A percentile compares a stretch with the other conserved stretches of the same genome.
Conservation (phyloP, 768 basidiomycete species). For the Suillus lakei region DNA sequence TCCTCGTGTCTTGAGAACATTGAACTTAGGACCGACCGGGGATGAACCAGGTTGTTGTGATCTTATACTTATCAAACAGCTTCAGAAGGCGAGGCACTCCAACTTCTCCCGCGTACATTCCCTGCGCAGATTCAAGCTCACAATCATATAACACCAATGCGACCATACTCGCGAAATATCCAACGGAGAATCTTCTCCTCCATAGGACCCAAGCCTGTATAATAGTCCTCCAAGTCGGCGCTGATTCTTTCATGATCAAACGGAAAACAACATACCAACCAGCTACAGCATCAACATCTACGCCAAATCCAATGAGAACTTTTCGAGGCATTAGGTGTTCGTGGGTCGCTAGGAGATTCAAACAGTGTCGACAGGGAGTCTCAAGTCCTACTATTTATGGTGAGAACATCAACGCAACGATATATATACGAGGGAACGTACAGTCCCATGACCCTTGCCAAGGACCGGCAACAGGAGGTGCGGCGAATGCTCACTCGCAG, state of each 20-base stretch:
- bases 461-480: not conserved
- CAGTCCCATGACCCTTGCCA: not conserved
- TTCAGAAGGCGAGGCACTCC: constrained; percentile 71
- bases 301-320: constrained; percentile 64
- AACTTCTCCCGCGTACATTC: constrained; percentile 79
- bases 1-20: not conserved
- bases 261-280: constrained; percentile 56
- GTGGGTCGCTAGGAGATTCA: not conserved
- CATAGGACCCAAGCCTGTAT: constrained; percentile 70
- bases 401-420: not conserved
- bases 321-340: constrained; percentile 52
- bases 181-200: constrained; percentile 71
- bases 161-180: constrained; percentile 64
- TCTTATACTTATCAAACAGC: constrained; percentile 71
- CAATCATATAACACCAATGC: not conserved
- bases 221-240: not conserved
- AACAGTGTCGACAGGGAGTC: not conserved
- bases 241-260: not conserved
- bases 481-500: not conserved
- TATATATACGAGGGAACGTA: not conserved
- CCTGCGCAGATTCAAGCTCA: constrained; percentile 33
- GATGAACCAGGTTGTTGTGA: constrained; percentile 76
- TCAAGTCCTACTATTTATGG: not conserved
- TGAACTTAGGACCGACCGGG: constrained; percentile 48
- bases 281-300: constrained; percentile 79